phyloP scores from a whole-genome alignment of 1,284 basidiomycete genomes.

The Ceratorhiza oryzae-sativae region DNA sequence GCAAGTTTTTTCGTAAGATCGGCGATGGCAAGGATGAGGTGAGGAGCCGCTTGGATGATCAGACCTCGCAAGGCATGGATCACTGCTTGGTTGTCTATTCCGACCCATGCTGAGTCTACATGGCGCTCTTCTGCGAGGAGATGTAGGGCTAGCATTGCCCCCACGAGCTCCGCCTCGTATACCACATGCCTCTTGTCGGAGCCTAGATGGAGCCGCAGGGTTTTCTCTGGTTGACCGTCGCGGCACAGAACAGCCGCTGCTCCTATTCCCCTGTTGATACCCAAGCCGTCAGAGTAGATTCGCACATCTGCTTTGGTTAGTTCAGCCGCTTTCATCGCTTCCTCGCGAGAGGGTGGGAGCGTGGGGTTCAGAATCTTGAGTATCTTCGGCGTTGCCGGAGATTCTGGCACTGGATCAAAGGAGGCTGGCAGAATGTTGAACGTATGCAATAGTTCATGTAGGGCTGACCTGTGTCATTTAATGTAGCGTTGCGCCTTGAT shows the following conservation, averaged over 20 bases:
- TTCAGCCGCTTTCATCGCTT: not conserved
- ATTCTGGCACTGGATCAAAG: slow-evolving; percentile 3
- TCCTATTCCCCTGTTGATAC: not conserved
- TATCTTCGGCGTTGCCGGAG: not conserved
- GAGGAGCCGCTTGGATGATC: not conserved
- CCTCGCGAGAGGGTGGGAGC: not conserved
- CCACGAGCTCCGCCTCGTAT: slow-evolving; percentile 41
- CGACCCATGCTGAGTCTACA: not conserved
- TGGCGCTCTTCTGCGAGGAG: not conserved
- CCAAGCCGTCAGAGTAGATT: slow-evolving; percentile 19
- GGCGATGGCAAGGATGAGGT: slow-evolving; percentile 2
- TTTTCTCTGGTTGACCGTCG: not conserved
- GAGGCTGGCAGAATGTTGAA: slow-evolving; percentile 7
- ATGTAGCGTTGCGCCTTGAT: not conserved
- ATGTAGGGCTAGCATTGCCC: slow-evolving; percentile 29
- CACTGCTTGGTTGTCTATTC: slow-evolving; percentile 24
- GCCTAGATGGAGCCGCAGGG: slow-evolving; percentile 33
- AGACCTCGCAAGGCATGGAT: not conserved
- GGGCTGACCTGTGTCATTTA: slow-evolving; percentile 11
- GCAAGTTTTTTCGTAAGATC: not conserved
- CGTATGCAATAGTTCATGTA: not conserved
- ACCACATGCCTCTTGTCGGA: slow-evolving; percentile 22
- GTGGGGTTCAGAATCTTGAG: slow-evolving; percentile 8
- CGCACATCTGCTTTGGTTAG: not conserved
- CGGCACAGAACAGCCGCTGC: slow-evolving; percentile 35